phyloP scores from a whole-genome alignment of 225 moss, liverwort and hornwort genomes.

The Anthoceros angustus region DNA sequence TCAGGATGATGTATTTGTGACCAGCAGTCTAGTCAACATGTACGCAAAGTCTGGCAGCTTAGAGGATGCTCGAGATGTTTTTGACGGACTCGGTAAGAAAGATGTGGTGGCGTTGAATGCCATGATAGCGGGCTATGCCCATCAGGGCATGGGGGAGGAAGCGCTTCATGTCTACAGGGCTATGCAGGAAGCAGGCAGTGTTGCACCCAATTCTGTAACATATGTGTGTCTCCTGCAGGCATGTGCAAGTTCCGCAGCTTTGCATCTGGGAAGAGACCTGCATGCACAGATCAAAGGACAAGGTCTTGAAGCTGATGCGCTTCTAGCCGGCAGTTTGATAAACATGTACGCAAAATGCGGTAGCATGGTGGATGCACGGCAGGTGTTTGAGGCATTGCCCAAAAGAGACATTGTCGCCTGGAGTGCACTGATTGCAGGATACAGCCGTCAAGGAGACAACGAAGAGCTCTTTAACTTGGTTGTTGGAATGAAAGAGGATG shows the following conservation, averaged over 20 bases:
- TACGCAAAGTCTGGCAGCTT: not conserved
- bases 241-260: not conserved
- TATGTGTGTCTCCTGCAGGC: not conserved
- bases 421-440: not conserved
- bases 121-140: not conserved
- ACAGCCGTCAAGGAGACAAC: not conserved
- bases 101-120: not conserved
- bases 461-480: not conserved
- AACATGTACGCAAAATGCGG: constrained; percentile 1
- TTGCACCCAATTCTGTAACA: not conserved
- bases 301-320: not conserved
- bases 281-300: not conserved
- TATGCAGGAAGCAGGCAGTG: not conserved
- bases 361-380: not conserved
- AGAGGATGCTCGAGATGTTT: not conserved
- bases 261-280: not conserved
- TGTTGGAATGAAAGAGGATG: not conserved
- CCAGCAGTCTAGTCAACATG: not conserved
- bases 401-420: not conserved
- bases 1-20: not conserved
- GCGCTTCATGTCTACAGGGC: not conserved
- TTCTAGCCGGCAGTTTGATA: not conserved
- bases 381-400: not conserved
- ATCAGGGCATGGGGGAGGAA: not conserved
- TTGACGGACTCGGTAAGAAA: not conserved